Percentiles rank a stretch among this genome's conserved stretches.
Conservation (phyloP, 2,329 filamentous ascomycete genomes). For the Colletotrichum sidae region DNA sequence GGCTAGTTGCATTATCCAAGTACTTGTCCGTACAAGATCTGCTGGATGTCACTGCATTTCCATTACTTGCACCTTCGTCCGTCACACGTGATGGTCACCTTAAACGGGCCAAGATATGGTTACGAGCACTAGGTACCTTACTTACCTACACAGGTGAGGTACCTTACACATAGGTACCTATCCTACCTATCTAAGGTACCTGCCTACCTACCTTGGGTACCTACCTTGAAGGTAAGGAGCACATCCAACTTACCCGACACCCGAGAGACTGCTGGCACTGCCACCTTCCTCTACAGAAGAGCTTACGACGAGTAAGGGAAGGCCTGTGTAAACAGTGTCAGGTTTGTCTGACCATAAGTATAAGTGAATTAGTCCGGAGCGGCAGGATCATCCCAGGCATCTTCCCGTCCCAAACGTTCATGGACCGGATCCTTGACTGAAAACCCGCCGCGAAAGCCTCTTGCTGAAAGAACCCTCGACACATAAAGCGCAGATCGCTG, state of each 20-base stretch:
- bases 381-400: slow-evolving; percentile 32
- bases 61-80: too few species aligned
- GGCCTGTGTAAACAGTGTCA: background rate
- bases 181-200: background rate
- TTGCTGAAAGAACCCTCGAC: background rate
- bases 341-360: slow-evolving; percentile 8
- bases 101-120: too few species aligned
- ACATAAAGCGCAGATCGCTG: slow-evolving; percentile 31
- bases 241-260: background rate
- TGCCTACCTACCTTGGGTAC: background rate
- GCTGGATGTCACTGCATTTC: too few species aligned
- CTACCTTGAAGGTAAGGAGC: background rate
- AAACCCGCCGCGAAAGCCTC: background rate
- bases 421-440: slow-evolving; percentile 8
- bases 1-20: too few species aligned
- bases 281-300: too few species aligned
- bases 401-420: slow-evolving; percentile 18
- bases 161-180: too few species aligned
- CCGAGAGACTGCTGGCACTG: too few species aligned
- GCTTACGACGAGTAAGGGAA: too few species aligned
- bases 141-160: too few species aligned
- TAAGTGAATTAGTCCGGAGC: slow-evolving; percentile 25
- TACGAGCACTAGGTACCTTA: too few species aligned
- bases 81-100: too few species aligned
- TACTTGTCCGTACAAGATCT: too few species aligned